Evolutionary conservation across 768 basidiomycete genomes (phyloP), one percentile per base, ranked within the genome.

Genomic region (Daedaleopsis nitida): DNA sequence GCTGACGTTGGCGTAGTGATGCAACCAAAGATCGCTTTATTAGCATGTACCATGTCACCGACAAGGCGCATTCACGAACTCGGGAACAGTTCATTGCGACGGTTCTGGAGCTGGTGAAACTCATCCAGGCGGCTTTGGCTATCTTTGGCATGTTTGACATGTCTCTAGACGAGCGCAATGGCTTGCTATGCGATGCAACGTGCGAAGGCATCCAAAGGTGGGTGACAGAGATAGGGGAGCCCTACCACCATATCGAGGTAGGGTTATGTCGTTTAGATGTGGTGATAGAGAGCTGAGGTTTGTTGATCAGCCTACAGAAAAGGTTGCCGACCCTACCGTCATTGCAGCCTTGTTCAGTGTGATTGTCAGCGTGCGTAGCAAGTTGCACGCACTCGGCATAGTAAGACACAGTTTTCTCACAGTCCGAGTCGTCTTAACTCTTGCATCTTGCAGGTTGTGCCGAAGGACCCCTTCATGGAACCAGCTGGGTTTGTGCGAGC

Each of bases 1-100:
- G 14, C 19, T 14, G 21, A 50, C 47, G 57, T 19, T 35, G 63
- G 63, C 35, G 12, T 5, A 92, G 89, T 64, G 89, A 94, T 63
- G 79, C 88, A 0, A 91, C 91, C 1, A 90, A 91, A 68, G 88
- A 91, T 59, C 86, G 91, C 44, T 94, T 94, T 76, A 81, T 86
- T 42, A 83, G 84, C 35, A 83, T 84, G 39, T 94, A 91, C 70
- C 81, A 82, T 65, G 76, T 93, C 21, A 74, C 76, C 34, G 82
- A 89, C 59, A 73, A 71, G 50, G 62, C 71, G 12, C 57, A 68
- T 21, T 53, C 69, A 43, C 66, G 70, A 2, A 66, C 70, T 16
- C 42, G 65, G 12, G 65, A 65, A n/a, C 69, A 80, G 19, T 93
- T 94, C 75, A 81, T 78, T 57, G 75, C 79, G 2, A 84, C 86